phyloP scores from a whole-genome alignment of 2,329 filamentous ascomycete genomes.

The Claviceps quebecensis region DNA sequence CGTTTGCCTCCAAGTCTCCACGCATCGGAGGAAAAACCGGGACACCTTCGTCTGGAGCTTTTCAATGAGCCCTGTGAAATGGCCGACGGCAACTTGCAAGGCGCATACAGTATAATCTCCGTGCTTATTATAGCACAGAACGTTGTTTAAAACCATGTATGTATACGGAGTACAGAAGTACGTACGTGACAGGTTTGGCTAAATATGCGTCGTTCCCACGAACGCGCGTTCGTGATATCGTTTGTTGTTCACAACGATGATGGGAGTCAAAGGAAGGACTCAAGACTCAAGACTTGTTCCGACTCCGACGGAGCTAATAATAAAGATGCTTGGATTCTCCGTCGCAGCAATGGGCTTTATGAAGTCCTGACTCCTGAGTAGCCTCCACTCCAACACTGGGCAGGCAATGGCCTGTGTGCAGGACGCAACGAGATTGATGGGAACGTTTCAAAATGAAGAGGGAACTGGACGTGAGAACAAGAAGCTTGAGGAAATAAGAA shows the following conservation, averaged over 20 bases:
- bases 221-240: neutral
- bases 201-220: neutral
- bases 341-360: neutral
- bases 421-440: too few species aligned
- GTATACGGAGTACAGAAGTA: neutral
- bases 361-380: neutral
- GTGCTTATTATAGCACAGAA: neutral
- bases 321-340: neutral
- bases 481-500: too few species aligned
- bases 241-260: too few species aligned
- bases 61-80: neutral
- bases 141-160: neutral
- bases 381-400: neutral
- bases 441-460: too few species aligned
- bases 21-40: conserved; percentile 22
- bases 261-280: too few species aligned
- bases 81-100: neutral
- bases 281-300: neutral
- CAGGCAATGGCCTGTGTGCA: neutral
- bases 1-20: conserved; percentile 42
- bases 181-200: neutral
- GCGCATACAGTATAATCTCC: neutral
- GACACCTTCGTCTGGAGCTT: conserved; percentile 26
- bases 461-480: too few species aligned
- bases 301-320: too few species aligned